Base-by-base conservation (phyloP, 768 basidiomycete genomes). In the Multifurca ochricompacta region DNA sequence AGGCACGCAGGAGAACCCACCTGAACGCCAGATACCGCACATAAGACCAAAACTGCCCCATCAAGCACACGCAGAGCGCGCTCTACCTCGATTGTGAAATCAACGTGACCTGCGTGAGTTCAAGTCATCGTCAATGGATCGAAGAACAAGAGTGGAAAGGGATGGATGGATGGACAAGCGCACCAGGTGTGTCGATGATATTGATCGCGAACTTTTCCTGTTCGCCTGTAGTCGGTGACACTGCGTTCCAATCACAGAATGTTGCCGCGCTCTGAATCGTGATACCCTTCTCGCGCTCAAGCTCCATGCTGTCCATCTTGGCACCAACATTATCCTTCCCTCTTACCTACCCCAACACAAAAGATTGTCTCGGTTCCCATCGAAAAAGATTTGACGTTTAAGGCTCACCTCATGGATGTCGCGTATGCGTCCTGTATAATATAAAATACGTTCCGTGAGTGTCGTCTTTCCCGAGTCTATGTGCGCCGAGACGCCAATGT, bases 251-350 rank as follows among this genome's bases (percentile, higher is more conserved):
- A 67, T 98, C 95, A 62, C 92, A 95, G 70, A 94, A 99, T 0
- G 96, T 98, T 1, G 96, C 96, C 3, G 96, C 96, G 64, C 90
- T 93, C 70, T 99, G 96, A 59, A 99, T 99, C 31, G 96, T 99
- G 64, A 99, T 99, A 35, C 96, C 96, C 73, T 99, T 98, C 71
- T 98, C 96, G 43, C 95, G 78, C 69, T 99, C 96, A 4, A 99
- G 75, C 59, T 99, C 96, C 96, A 99, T 99, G 62, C 87, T 91
- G 70, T 99, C 96, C 96, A 99, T 99, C 75, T 99, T 99, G 7
- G 96, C 96, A 48, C 96, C 96, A 18, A 98, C 93, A 27, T 85
- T 83, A 68, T 99, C 96, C 50, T 88, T 80, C 40, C 96, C 96
- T 56, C 96, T 79, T 57, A 95, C 91, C 88, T 91, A 63, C 16